Evolutionary conservation across 768 basidiomycete genomes (phyloP).

Genomic region (Paxillus rubicundulus): DNA sequence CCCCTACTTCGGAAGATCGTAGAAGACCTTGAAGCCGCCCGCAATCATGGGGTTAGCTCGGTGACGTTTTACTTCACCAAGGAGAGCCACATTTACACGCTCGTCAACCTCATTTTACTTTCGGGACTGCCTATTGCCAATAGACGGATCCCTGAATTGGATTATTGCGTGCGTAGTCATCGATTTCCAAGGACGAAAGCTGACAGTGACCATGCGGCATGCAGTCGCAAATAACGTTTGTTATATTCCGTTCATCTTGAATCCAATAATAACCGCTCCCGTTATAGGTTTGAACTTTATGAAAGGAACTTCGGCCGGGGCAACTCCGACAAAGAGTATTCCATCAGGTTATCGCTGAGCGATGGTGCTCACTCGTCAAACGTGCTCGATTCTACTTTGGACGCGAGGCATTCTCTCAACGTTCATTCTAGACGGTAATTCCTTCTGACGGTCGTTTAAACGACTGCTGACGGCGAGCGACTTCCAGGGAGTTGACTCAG

Average conservation of each 20-base stretch:
- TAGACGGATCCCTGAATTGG: slow-evolving; percentile 91
- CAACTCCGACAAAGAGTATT: slow-evolving; percentile 94
- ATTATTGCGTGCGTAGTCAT: slow-evolving; percentile 72
- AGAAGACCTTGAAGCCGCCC: slow-evolving; percentile 86
- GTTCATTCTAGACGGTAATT: slow-evolving; percentile 83
- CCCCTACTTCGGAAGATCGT: slow-evolving; percentile 92
- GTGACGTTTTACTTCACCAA: slow-evolving; percentile 95
- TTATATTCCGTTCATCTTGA: slow-evolving; percentile 1
- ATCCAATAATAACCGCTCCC: background rate
- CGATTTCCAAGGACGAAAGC: background rate
- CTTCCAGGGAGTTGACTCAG: slow-evolving; percentile 73
- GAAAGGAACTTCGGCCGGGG: slow-evolving; percentile 85
- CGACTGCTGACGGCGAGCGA: slow-evolving; percentile 1
- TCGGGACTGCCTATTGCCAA: slow-evolving; percentile 96
- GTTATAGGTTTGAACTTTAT: slow-evolving; percentile 76
- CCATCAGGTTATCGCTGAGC: slow-evolving; percentile 87
- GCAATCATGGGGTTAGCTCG: slow-evolving; percentile 78
- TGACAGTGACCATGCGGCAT: slow-evolving; percentile 9
- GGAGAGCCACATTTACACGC: slow-evolving; percentile 90
- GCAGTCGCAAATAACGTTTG: slow-evolving; percentile 82
- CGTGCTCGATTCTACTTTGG: slow-evolving; percentile 91
- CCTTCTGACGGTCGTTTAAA: background rate
- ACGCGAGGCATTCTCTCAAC: slow-evolving; percentile 93
- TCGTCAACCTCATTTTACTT: slow-evolving; percentile 89
- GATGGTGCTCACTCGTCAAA: slow-evolving; percentile 98